A percentile compares a stretch with the other conserved stretches of the same genome.
phyloP scores from a whole-genome alignment of 208 protist species.

The Chromosphaera perkinsii region DNA sequence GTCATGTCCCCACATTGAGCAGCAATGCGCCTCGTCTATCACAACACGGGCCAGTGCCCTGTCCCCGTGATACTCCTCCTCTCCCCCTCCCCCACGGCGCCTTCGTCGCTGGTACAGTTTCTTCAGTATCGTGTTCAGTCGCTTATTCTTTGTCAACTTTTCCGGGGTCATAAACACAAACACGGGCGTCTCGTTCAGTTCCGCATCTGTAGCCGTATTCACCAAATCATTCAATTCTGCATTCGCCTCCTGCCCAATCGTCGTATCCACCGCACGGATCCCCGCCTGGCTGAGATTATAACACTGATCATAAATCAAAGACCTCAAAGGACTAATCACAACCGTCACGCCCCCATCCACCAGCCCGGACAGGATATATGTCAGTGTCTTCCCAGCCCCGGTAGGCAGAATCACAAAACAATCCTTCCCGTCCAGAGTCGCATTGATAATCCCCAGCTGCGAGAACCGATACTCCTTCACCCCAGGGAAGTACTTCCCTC shows the following conservation, averaged over 20 bases:
- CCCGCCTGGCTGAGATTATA: no score
- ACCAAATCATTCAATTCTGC: no score
- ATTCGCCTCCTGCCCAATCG: no score
- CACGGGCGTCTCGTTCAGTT: background rate
- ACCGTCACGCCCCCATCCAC: conserved; percentile 37
- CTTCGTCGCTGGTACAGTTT: background rate
- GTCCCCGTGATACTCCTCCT: no score
- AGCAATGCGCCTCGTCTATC: background rate
- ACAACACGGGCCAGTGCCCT: background rate
- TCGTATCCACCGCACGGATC: no score
- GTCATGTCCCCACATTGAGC: background rate
- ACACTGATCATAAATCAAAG: conserved; percentile 87
- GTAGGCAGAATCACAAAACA: conserved; percentile 78
- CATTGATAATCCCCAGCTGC: conserved; percentile 16
- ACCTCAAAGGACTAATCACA: conserved; percentile 81
- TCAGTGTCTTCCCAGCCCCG: conserved; percentile 63
- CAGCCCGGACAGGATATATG: conserved; percentile 50
- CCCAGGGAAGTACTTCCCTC: no score
- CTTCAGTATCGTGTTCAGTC: background rate
- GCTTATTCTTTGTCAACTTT: background rate
- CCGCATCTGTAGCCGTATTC: no score
- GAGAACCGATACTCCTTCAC: no score
- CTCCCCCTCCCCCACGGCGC: no score
- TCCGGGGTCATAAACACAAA: background rate
- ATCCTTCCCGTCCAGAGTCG: conserved; percentile 52